A percentile compares a stretch with the other conserved stretches of the same genome.
These are phyloP conservation scores for Aureobasidium melanogenum DNA, from an alignment of 2,329 filamentous ascomycete species.

Conservation along the genomic window DNA sequence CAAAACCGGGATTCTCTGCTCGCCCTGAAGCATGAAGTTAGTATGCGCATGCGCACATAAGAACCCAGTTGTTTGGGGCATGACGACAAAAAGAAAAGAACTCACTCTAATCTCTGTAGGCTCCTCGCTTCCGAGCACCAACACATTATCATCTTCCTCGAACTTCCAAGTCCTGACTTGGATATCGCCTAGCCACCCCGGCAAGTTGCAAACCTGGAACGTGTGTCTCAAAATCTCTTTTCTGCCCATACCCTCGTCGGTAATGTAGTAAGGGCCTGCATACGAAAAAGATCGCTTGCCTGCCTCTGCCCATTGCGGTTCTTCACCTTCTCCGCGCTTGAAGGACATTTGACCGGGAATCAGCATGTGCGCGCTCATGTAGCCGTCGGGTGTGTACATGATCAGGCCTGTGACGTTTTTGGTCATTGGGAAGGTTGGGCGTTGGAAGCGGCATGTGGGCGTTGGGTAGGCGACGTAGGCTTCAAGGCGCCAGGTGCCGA, in stretches of 20 bases:
- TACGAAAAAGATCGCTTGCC: conserved; percentile 30
- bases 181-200: conserved; percentile 30
- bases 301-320: conserved; percentile 31
- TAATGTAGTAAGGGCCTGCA: conserved; percentile 31
- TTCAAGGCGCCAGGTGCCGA: conserved; percentile 30
- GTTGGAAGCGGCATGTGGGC: conserved; percentile 24
- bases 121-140: conserved; percentile 30
- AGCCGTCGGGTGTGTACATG: conserved; percentile 25
- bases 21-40: conserved; percentile 21
- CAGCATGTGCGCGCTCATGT: conserved; percentile 26
- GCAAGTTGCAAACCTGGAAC: conserved; percentile 30
- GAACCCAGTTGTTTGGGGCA: no score
- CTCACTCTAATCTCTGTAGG: conserved; percentile 30
- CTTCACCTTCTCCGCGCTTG: conserved; percentile 29
- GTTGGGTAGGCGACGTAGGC: conserved; percentile 31
- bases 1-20: conserved; percentile 28
- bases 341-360: conserved; percentile 25
- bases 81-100: not conserved
- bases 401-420: conserved; percentile 24
- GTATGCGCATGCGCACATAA: not conserved
- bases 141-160: conserved; percentile 30
- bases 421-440: conserved; percentile 24
- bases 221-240: conserved; percentile 28
- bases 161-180: conserved; percentile 29
- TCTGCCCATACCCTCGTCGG: conserved; percentile 24